These are phyloP conservation scores for Lactarius evosmus DNA, from an alignment of 768 basidiomycete species.

Conservation along the genomic window DNA sequence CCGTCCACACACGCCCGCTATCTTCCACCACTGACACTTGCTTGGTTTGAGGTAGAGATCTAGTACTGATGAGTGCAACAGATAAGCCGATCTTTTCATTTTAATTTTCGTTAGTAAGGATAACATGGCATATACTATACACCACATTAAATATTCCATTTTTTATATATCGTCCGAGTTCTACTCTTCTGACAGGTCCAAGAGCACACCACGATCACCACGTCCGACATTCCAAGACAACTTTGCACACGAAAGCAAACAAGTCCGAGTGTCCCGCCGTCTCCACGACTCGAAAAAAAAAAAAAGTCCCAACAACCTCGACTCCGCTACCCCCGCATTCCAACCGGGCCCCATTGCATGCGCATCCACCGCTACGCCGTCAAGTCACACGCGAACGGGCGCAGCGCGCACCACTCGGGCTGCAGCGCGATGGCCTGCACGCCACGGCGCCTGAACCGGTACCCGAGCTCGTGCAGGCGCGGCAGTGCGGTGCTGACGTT, in stretches of 20 bases:
- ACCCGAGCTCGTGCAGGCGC: slow-evolving; percentile 51
- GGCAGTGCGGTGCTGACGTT: slow-evolving; percentile 47
- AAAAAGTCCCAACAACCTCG: background rate
- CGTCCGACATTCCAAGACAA: background rate
- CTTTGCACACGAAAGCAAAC: background rate
- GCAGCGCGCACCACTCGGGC: slow-evolving; percentile 44
- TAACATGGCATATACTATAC: background rate
- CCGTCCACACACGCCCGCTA: too few species aligned
- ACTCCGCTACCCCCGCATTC: too few species aligned
- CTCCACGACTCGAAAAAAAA: background rate
- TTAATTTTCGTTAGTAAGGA: background rate
- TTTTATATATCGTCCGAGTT: background rate
- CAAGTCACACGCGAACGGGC: slow-evolving; percentile 28
- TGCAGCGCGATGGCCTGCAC: slow-evolving; percentile 38
- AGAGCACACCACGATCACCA: background rate
- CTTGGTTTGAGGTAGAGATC: too few species aligned
- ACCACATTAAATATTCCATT: background rate
- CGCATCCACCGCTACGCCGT: background rate
- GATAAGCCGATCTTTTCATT: background rate
- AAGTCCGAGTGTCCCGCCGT: background rate
- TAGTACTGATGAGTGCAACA: background rate
- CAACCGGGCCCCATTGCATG: background rate
- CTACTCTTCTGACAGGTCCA: background rate
- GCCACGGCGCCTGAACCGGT: slow-evolving; percentile 38
- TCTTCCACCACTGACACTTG: too few species aligned